Evolutionary conservation across 305 asterid genomes (phyloP).

Genomic region (Fraxinus ornus): DNA sequence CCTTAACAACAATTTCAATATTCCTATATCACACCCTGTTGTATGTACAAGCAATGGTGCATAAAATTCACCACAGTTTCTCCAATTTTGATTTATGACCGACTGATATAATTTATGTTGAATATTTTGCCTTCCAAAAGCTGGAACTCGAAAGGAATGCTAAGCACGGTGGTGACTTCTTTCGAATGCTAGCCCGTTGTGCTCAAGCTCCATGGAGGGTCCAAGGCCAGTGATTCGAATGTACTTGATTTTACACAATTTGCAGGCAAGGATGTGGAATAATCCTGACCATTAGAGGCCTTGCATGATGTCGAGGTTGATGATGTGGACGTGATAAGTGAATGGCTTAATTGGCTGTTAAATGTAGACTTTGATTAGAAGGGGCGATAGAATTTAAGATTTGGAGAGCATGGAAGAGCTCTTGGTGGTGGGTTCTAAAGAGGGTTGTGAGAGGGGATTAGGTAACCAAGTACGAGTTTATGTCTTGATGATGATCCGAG

Average conservation of each 20-base stretch:
- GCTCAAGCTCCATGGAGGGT: slow-evolving; percentile 57
- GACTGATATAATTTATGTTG: slow-evolving; percentile 35
- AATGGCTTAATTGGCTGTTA: slow-evolving; percentile 86
- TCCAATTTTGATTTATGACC: slow-evolving; percentile 36
- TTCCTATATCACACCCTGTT: slow-evolving; percentile 64
- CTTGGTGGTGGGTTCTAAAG: slow-evolving; percentile 47
- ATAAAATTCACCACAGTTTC: slow-evolving; percentile 81
- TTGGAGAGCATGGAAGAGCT: slow-evolving; percentile 66
- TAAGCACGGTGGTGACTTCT: slow-evolving; percentile 61
- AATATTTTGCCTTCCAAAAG: slow-evolving; percentile 70
- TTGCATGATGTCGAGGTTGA: slow-evolving; percentile 71
- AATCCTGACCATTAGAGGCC: slow-evolving; percentile 94
- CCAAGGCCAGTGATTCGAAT: slow-evolving; percentile 74
- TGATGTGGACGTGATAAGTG: slow-evolving; percentile 80
- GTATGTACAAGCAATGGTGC: slow-evolving; percentile 81
- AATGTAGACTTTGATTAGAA: slow-evolving; percentile 67
- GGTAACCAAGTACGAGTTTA: slow-evolving; percentile 49
- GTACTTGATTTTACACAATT: slow-evolving; percentile 51
- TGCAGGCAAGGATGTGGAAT: slow-evolving; percentile 76
- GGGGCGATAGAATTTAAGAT: slow-evolving; percentile 77
- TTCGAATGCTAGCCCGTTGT: slow-evolving; percentile 65
- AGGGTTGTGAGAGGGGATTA: slow-evolving; percentile 52
- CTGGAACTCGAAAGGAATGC: slow-evolving; percentile 62
- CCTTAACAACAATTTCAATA: slow-evolving; percentile 48
- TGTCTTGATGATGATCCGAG: slow-evolving; percentile 44